phyloP scores from a whole-genome alignment of 2,329 filamentous ascomycete genomes.

The Cadophora sp. region DNA sequence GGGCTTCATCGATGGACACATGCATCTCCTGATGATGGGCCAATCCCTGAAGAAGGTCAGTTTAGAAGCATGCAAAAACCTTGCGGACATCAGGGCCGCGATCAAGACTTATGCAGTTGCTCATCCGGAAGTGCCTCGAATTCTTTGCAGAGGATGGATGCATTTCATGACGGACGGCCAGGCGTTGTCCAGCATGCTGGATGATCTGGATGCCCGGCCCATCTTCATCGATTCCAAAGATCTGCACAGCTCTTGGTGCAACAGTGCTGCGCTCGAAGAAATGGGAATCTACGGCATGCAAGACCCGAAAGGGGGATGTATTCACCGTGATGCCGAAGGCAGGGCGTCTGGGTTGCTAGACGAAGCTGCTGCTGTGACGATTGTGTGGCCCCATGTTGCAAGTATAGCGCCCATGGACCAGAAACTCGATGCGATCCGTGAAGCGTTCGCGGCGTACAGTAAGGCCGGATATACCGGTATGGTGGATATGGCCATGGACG shows the following conservation, averaged over 20 bases:
- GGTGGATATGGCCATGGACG: constrained; percentile 66
- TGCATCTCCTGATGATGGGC: constrained; percentile 62
- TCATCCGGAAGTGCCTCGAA: constrained; percentile 54
- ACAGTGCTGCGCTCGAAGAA: constrained; percentile 57
- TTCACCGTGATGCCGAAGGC: constrained; percentile 56
- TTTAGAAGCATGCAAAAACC: constrained; percentile 53
- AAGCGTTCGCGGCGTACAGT: constrained; percentile 57
- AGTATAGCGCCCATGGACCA: constrained; percentile 55
- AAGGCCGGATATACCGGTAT: constrained; percentile 60
- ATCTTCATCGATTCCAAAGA: constrained; percentile 65
- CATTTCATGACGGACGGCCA: constrained; percentile 59
- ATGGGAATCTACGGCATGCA: constrained; percentile 49
- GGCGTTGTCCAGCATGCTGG: constrained; percentile 57
- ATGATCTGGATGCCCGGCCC: constrained; percentile 57
- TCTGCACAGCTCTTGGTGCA: constrained; percentile 63
- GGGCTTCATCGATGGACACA: constrained; percentile 64
- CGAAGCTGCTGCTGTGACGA: constrained; percentile 59
- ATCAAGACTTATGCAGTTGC: constrained; percentile 54
- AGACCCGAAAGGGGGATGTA: constrained; percentile 51
- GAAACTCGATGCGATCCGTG: constrained; percentile 53
- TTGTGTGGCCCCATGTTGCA: constrained; percentile 62
- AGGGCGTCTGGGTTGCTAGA: constrained; percentile 57
- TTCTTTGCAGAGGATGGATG: constrained; percentile 63
- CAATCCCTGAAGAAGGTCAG: constrained; percentile 59
- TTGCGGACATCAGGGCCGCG: constrained; percentile 56